Percentiles rank a stretch among this genome's conserved stretches.
These are phyloP conservation scores for Sorghum bicolor DNA, from an alignment of 176 grass and related monocot species.

Conservation along the genomic window Sorghum_bicolor_NCBIv3 NC_012872.2:56290501-56291000, in stretches of 20 bases:
- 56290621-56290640: constrained; percentile 81
- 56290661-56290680: constrained; percentile 72
- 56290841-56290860: no score
- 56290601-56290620: constrained; percentile 60
- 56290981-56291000: no score
- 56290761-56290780: no score
- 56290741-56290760: not conserved
- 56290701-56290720: constrained; percentile 48
- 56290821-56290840: constrained; percentile 1
- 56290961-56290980: no score
- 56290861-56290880: no score
- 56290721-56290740: constrained; percentile 37
- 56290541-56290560: not conserved
- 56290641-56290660: constrained; percentile 59
- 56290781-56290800: no score
- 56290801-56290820: not conserved
- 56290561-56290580: constrained; percentile 23
- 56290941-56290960: no score
- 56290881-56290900: no score
- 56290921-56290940: no score
- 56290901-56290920: no score
- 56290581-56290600: constrained; percentile 77
- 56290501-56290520: not conserved
- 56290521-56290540: not conserved
- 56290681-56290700: constrained; percentile 39